These are phyloP conservation scores for Oehlia diaphana DNA, from an alignment of 192 early-diverging fungal genomes.

Conservation along the genomic window DNA sequence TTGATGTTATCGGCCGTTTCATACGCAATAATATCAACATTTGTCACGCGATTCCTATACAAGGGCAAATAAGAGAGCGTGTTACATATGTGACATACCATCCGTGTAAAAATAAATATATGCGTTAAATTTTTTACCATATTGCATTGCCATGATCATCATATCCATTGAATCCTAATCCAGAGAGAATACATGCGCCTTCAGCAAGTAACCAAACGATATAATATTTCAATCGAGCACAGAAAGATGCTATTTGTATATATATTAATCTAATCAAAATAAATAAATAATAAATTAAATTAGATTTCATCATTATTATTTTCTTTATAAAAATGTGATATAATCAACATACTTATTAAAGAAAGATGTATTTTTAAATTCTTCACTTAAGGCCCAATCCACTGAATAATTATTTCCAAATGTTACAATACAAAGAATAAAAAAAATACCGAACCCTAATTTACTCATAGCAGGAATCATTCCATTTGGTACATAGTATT, in stretches of 20 bases:
- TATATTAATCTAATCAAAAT: constrained; percentile 50
- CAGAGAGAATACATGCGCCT: constrained; percentile 77
- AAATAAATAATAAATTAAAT: not conserved
- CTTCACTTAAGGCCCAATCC: constrained; percentile 29
- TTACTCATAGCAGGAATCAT: constrained; percentile 19
- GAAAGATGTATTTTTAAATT: constrained; percentile 6
- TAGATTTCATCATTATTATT: not conserved
- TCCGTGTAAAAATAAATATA: not conserved
- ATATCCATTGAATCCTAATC: constrained; percentile 80
- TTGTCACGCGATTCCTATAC: constrained; percentile 55
- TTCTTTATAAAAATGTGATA: not conserved
- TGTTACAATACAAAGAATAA: not conserved
- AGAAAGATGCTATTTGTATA: constrained; percentile 60
- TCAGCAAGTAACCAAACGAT: constrained; percentile 89
- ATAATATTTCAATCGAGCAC: constrained; percentile 82
- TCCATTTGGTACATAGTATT: constrained; percentile 21
- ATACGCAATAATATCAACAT: constrained; percentile 71
- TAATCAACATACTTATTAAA: constrained; percentile 3
- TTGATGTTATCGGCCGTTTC: constrained; percentile 81
- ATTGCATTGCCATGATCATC: constrained; percentile 50
- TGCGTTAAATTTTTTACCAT: constrained; percentile 52
- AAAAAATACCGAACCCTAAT: constrained; percentile 11
- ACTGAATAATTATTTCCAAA: constrained; percentile 9
- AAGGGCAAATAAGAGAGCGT: not conserved
- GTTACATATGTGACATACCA: not conserved